phyloP scores from a whole-genome alignment of 257 asterid genomes.

The Solanum neorickii region DNA sequence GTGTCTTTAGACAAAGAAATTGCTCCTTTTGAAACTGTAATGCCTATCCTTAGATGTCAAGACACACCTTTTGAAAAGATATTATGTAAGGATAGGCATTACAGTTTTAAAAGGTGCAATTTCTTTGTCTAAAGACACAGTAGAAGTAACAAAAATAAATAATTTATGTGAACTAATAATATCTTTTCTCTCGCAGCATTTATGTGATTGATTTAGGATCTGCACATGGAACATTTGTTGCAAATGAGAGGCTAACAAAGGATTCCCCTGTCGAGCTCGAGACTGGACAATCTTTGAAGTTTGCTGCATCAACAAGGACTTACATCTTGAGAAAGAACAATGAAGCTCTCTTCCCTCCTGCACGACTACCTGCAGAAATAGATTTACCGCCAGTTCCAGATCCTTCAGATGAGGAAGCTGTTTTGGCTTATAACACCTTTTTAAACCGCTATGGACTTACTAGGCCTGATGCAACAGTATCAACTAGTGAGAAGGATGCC shows the following conservation, averaged over 20 bases:
- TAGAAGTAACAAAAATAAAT: too few species aligned
- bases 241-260: slow-evolving; percentile 76
- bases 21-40: neutral
- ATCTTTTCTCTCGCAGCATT: slow-evolving; percentile 47
- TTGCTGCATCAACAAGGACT: slow-evolving; percentile 93
- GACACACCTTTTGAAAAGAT: neutral
- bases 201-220: slow-evolving; percentile 93
- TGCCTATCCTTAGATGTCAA: neutral
- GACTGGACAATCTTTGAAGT: slow-evolving; percentile 77
- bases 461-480: slow-evolving; percentile 23
- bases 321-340: slow-evolving; percentile 68
- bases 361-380: slow-evolving; percentile 44
- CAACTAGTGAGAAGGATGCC: slow-evolving; percentile 22
- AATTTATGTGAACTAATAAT: neutral
- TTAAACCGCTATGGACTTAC: slow-evolving; percentile 61
- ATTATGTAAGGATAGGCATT: too few species aligned
- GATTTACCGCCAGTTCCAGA: slow-evolving; percentile 80
- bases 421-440: slow-evolving; percentile 74
- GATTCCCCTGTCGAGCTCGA: slow-evolving; percentile 89
- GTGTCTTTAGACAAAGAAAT: neutral
- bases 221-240: slow-evolving; percentile 97
- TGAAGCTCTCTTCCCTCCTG: slow-evolving; percentile 72
- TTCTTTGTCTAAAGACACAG: too few species aligned
- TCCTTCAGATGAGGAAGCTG: slow-evolving; percentile 86
- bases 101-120: too few species aligned